A percentile compares a stretch with the other conserved stretches of the same genome.
phyloP scores from a whole-genome alignment of 495 filamentous ascomycete genomes.

The Schizothecium vesticola region DNA sequence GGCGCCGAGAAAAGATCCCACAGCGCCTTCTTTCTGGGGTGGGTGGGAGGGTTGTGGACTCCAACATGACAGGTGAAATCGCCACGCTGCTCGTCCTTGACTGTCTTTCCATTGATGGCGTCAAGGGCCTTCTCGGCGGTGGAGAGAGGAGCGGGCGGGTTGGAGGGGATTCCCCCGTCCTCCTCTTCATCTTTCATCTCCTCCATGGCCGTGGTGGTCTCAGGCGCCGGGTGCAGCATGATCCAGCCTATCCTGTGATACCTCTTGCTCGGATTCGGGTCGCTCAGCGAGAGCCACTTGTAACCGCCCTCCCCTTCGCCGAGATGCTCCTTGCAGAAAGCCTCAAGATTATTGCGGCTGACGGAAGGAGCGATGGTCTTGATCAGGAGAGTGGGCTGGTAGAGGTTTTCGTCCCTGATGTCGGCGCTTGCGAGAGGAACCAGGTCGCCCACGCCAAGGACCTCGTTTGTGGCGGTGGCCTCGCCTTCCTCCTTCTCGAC shows the following conservation, averaged over 20 bases:
- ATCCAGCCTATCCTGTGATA: conserved; percentile 99
- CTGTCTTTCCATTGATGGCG: conserved; percentile 91
- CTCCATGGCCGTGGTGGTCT: conserved; percentile 53
- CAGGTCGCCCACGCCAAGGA: conserved; percentile 84
- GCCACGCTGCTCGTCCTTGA: conserved; percentile 84
- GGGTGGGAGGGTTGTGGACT: conserved; percentile 80
- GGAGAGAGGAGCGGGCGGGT: conserved; percentile 35
- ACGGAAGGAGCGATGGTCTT: conserved; percentile 98
- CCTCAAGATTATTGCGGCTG: conserved; percentile 86
- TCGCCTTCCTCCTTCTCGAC: conserved; percentile 95
- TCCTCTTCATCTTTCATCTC: conserved; percentile 55
- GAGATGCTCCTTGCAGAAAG: conserved; percentile 84
- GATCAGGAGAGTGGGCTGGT: conserved; percentile 88
- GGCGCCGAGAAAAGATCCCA: conserved; percentile 95
- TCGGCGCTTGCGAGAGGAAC: conserved; percentile 75
- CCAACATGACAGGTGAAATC: conserved; percentile 98
- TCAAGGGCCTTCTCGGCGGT: conserved; percentile 83
- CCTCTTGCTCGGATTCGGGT: conserved; percentile 93
- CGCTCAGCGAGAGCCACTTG: conserved; percentile 87
- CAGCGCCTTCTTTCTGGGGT: conserved; percentile 89
- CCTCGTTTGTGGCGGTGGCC: conserved; percentile 81
- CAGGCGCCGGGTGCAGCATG: conserved; percentile 76
- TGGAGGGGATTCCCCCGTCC: conserved; percentile 36
- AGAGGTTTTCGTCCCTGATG: conserved; percentile 73
- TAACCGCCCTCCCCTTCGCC: conserved; percentile 81